Base-by-base conservation (phyloP, 805 yeast species). In the Saccharomycodes ludwigii region DNA sequence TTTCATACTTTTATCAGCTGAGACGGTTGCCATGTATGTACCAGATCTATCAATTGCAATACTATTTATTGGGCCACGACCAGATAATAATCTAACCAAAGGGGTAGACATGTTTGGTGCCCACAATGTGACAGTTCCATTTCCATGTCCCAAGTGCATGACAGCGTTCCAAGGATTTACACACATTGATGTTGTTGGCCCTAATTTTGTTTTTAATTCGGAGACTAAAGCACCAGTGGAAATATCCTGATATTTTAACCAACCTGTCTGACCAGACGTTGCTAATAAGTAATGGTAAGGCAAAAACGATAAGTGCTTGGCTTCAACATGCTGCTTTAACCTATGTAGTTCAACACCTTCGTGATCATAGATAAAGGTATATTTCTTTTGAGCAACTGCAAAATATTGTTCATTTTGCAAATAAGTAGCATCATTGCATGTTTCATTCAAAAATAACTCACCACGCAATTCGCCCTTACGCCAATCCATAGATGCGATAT, bases 111-210 rank as follows among this genome's bases (percentile, higher is more conserved):
- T 75, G 30, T 76, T 71, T 5, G 98, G 98, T 0, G 95, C 70
- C 97, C 97, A 91, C 28, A 91, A 59, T 0, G 96, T 69, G 0
- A 91, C 94, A 6, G 84, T 76, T 37, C 98, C 98, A 48, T 83
- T 88, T 7, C 80, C 70, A 50, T 86, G 96, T 21, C 98, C 98
- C 36, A 85, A 65, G 53, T 91, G 94, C 62, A 86, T 73, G 11
- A 88, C 81, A 0, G 96, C 98, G 52, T 91, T 91, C 80, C 93
- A 84, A 3, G 95, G 94, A 51, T 88, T 91, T 45, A 82, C 94
- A 31, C 77, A 63, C 85, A 88, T 73, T 5, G 88, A 68, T 29
- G 76, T 75, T 0, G 95, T 80, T 13, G 97, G 94, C 2, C 98
- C 98, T 40, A 82, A 56, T 53, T 80, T 84, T 6, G 96, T 85